Conservation (phyloP, 805 yeast genomes). For the Candida glaebosa region DNA sequence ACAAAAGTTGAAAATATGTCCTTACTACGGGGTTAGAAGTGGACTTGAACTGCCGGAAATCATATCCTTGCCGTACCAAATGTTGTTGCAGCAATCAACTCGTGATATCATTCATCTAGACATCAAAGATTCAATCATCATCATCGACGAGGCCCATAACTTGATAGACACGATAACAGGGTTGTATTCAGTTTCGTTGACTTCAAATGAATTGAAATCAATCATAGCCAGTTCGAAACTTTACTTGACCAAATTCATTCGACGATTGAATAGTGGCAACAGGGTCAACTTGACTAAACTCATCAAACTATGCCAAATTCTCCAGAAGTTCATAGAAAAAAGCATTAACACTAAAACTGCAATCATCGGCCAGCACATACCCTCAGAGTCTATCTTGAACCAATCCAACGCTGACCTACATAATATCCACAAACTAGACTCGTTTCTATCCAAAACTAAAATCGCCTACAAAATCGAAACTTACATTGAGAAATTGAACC, state of each 20-base stretch:
- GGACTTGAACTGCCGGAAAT: conserved; percentile 63
- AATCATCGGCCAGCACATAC: conserved; percentile 48
- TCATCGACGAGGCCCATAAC: conserved; percentile 93
- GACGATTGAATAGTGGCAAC: conserved; percentile 66
- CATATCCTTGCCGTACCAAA: conserved; percentile 81
- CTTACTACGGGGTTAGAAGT: conserved; percentile 72
- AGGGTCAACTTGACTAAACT: conserved; percentile 65
- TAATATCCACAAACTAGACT: conserved; percentile 64
- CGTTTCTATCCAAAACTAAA: conserved; percentile 63
- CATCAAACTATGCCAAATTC: conserved; percentile 49
- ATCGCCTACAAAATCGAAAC: conserved; percentile 81
- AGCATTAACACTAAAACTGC: conserved; percentile 28
- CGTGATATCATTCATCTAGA: conserved; percentile 58
- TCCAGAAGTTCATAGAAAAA: conserved; percentile 46
- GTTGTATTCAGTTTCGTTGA: conserved; percentile 60
- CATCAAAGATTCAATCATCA: conserved; percentile 60
- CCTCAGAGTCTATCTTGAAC: conserved; percentile 49
- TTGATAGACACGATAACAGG: conserved; percentile 71
- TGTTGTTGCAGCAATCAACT: conserved; percentile 58
- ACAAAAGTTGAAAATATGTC: conserved; percentile 55
- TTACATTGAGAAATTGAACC: conserved; percentile 43
- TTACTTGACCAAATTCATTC: conserved; percentile 60
- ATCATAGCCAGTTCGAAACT: conserved; percentile 48
- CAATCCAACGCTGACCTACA: conserved; percentile 65
- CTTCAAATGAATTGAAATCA: conserved; percentile 43